Percentiles rank a stretch among this genome's conserved stretches.
Evolutionary conservation across 2,329 filamentous ascomycete genomes (phyloP).

Genomic region (Xylaria sp.): DNA sequence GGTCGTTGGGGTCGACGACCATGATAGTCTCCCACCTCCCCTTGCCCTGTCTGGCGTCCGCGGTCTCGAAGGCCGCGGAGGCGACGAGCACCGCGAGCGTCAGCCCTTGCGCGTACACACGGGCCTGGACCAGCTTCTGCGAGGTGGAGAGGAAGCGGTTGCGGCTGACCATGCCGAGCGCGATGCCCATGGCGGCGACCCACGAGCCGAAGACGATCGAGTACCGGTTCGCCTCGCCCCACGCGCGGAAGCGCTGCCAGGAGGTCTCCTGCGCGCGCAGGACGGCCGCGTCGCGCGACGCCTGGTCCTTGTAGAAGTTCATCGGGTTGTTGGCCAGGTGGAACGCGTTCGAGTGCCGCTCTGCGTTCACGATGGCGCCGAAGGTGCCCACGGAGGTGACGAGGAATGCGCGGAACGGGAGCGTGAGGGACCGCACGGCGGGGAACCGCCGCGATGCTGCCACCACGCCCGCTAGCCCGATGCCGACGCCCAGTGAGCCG

Average conservation of each 20-base stretch:
- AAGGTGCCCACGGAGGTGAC: slow-evolving; percentile 86
- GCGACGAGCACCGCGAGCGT: slow-evolving; percentile 86
- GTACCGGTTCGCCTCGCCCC: slow-evolving; percentile 85
- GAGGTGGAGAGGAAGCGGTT: slow-evolving; percentile 77
- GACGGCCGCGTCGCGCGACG: slow-evolving; percentile 66
- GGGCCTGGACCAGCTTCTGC: slow-evolving; percentile 94
- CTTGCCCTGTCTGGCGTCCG: slow-evolving; percentile 79
- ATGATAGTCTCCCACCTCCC: slow-evolving; percentile 87
- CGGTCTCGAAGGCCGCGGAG: slow-evolving; percentile 82
- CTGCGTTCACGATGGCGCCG: slow-evolving; percentile 86
- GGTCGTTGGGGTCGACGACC: slow-evolving; percentile 83
- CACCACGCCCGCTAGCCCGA: slow-evolving; percentile 76
- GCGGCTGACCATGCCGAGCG: slow-evolving; percentile 79
- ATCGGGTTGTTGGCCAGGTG: slow-evolving; percentile 77
- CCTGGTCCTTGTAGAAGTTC: slow-evolving; percentile 72
- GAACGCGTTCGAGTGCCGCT: slow-evolving; percentile 73
- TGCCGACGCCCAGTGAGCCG: slow-evolving; percentile 72
- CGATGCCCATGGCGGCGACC: slow-evolving; percentile 81
- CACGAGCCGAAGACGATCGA: slow-evolving; percentile 84
- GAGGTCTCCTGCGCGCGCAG: slow-evolving; percentile 66
- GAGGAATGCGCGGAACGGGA: slow-evolving; percentile 93
- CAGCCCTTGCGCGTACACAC: slow-evolving; percentile 92
- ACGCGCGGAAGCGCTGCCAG: slow-evolving; percentile 73
- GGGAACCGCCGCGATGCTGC: slow-evolving; percentile 76
- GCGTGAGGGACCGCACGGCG: slow-evolving; percentile 81